Evolutionary conservation across 495 filamentous ascomycete species (phyloP), one percentile per base, ranked within the genome.

Genomic region (Jackrogersella minutella): DNA sequence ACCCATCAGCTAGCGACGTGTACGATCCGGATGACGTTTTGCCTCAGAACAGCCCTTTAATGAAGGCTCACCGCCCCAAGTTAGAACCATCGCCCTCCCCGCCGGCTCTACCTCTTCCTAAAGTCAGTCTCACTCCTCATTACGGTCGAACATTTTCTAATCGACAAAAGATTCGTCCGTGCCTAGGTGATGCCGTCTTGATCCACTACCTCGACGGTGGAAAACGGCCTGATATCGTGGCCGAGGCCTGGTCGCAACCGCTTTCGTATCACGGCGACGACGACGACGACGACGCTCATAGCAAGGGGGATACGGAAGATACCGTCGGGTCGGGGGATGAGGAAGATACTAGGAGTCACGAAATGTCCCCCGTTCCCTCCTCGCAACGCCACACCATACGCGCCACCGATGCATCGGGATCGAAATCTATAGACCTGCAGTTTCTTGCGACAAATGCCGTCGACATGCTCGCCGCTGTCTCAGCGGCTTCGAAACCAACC

Each of bases 151-250:
- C 73, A 64, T 77, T 70, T 73, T 77, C 80, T 76, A 77, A 77
- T 74, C 66, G 78, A 47, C 71, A 64, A 58, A 79, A 76, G 76
- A 60, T 74, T 62, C 72, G 71, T 66, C 73, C 76, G 51, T 77
- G 70, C 59, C 80, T 77, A 62, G 85, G 82, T 68, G 83, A 88
- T 82, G 83, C 77, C 40, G 80, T 86, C 49, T 72, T 88, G 64
- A 76, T 88, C 33, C 70, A 73, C 24, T 76, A 79, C 61, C 81
- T 88, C 50, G 82, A 77, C 70, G 79, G 76, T 58, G 79, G 83
- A 58, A 80, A 81, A 62, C 74, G 73, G 31, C 73, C 71, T 13
- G 78, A 85, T 36, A 77, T 85, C 63, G 79, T 81, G 60, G 62
- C 72, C 46, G 64, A 77, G 64, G 82, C 78, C 14, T 81, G 78